Evolutionary conservation across 2,329 filamentous ascomycete genomes (phyloP).

Genomic region (Trematosphaeria pertusa): DNA sequence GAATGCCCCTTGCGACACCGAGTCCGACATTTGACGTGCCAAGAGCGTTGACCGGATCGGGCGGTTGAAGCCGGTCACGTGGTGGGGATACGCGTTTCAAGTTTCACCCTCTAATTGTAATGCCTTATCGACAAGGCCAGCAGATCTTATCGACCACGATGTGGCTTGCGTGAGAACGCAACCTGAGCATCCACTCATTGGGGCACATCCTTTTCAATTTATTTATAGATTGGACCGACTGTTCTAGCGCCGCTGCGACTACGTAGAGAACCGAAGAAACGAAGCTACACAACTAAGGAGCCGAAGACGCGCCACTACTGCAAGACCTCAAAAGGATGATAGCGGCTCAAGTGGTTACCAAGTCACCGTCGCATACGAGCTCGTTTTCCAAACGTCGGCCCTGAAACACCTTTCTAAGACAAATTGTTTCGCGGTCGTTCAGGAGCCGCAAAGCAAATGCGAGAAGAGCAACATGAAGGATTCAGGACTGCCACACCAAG

Average conservation of each 20-base stretch:
- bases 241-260: not conserved
- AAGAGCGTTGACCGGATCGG: not conserved
- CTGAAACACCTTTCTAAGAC: constrained; percentile 7
- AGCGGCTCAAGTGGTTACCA: not conserved
- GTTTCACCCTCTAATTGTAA: constrained; percentile 16
- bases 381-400: not conserved
- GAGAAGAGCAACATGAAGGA: too few species aligned
- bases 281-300: not conserved
- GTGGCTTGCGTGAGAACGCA: not conserved
- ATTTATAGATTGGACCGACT: not conserved
- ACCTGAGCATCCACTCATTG: not conserved
- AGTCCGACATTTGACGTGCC: constrained; percentile 2
- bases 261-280: not conserved
- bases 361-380: constrained; percentile 1
- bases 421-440: too few species aligned
- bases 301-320: not conserved
- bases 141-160: not conserved
- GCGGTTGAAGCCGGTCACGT: constrained; percentile 9
- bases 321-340: too few species aligned
- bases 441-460: too few species aligned
- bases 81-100: constrained; percentile 16
- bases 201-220: not conserved
- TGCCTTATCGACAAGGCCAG: constrained; percentile 16
- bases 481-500: too few species aligned
- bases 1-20: constrained; percentile 2